Percentiles rank a stretch among this genome's conserved stretches.
These are phyloP conservation scores for Capniomyces stellatus DNA, from an alignment of 371 early-diverging fungal genomes.

Conservation along the genomic window DNA sequence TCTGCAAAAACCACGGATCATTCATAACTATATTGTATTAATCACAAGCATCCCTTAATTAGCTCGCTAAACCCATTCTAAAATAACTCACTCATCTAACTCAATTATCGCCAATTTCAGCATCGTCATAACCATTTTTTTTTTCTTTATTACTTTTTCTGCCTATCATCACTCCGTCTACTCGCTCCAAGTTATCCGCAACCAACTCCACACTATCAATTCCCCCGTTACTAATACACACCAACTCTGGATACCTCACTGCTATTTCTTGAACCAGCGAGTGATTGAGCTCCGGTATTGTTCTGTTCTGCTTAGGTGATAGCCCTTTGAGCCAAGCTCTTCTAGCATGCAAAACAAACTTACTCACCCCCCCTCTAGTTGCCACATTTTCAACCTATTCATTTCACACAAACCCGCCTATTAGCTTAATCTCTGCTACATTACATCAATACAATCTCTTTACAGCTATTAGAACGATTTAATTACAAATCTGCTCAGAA, in stretches of 20 bases:
- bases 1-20: conserved; percentile 4
- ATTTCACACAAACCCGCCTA: too few relatives aligned
- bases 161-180: conserved; percentile 64
- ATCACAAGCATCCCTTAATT: too few relatives aligned
- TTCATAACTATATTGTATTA: neutral
- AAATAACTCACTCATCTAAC: too few relatives aligned
- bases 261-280: conserved; percentile 49
- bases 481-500: conserved; percentile 29
- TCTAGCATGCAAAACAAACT: conserved; percentile 72
- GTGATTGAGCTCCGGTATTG: conserved; percentile 59
- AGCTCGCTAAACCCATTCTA: too few relatives aligned
- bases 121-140: too few relatives aligned
- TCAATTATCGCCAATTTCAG: too few relatives aligned
- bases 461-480: too few relatives aligned
- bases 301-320: conserved; percentile 69
- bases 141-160: conserved; percentile 34
- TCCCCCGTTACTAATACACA: conserved; percentile 68
- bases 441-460: too few relatives aligned
- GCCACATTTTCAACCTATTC: conserved; percentile 24
- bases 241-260: conserved; percentile 38
- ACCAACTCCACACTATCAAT: conserved; percentile 32
- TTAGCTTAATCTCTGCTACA: too few relatives aligned
- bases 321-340: conserved; percentile 69
- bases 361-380: conserved; percentile 20
- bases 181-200: conserved; percentile 21